phyloP scores from a whole-genome alignment of 2,329 filamentous ascomycete genomes.

The Talaromyces sp. region DNA sequence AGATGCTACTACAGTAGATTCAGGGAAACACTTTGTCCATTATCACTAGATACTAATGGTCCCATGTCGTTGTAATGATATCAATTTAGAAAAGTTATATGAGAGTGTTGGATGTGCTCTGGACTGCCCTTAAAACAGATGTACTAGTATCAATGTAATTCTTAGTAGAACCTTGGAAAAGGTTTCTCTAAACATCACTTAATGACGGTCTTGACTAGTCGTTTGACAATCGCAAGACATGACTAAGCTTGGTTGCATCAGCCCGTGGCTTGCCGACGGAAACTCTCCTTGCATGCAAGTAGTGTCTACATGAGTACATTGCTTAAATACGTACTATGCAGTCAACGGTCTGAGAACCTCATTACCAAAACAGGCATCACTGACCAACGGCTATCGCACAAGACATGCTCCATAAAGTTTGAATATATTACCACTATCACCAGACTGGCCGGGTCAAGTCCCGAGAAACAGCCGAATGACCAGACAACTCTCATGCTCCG shows the following conservation, averaged over 20 bases:
- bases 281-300: neutral
- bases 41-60: too few species aligned
- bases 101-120: too few species aligned
- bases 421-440: neutral
- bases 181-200: neutral
- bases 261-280: neutral
- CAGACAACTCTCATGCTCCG: neutral
- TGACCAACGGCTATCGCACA: neutral
- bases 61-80: too few species aligned
- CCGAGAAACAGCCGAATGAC: neutral
- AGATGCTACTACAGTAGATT: too few species aligned
- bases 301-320: neutral
- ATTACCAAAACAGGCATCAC: neutral
- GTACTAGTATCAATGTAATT: neutral
- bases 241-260: neutral
- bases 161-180: neutral
- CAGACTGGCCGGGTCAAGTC: neutral
- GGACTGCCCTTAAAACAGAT: too few species aligned
- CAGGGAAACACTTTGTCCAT: too few species aligned
- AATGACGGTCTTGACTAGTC: neutral
- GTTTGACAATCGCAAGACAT: neutral
- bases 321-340: neutral
- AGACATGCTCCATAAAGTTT: neutral
- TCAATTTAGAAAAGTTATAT: too few species aligned
- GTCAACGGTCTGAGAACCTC: neutral